Conservation (phyloP, 108 stramenopile genomes). For the Aureococcus anophagefferens region DNA sequence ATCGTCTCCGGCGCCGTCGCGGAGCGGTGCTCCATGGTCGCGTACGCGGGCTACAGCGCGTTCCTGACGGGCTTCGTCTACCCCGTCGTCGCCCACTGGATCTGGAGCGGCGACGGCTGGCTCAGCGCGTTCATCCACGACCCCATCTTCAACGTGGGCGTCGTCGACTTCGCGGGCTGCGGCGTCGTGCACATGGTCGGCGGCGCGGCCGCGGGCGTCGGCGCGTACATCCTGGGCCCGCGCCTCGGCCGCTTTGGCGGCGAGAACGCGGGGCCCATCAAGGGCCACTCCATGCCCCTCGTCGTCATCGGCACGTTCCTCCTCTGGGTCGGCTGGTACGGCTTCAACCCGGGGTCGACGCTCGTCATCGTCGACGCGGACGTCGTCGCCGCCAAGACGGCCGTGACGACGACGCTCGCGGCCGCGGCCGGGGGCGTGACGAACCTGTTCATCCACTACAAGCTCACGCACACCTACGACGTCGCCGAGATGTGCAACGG, state of each 20-base stretch:
- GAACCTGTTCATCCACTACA: constrained; percentile 3
- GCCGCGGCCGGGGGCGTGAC: constrained; percentile 33
- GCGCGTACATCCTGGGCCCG: constrained; percentile 49
- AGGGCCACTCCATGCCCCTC: constrained; percentile 55
- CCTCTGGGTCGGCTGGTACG: constrained; percentile 91
- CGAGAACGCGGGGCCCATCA: constrained; percentile 1
- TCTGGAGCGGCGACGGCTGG: constrained; percentile 26
- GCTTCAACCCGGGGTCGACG: constrained; percentile 80
- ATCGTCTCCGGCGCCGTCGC: constrained; percentile 85
- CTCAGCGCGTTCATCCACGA: constrained; percentile 11
- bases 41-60: constrained; percentile 51
- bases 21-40: constrained; percentile 68
- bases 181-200: constrained; percentile 64
- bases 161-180: constrained; percentile 65
- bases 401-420: constrained; percentile 84
- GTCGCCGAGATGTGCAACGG: constrained; percentile 49
- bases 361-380: constrained; percentile 43
- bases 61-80: constrained; percentile 54
- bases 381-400: constrained; percentile 52
- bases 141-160: constrained; percentile 33
- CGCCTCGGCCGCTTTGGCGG: constrained; percentile 47
- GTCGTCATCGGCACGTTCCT: constrained; percentile 79
- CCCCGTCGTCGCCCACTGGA: constrained; percentile 40
- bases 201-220: constrained; percentile 32
- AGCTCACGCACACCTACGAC: constrained; percentile 76